Conservation (phyloP, 2,329 filamentous ascomycete species). For the Stagonosporopsis chrysanthemi region DNA sequence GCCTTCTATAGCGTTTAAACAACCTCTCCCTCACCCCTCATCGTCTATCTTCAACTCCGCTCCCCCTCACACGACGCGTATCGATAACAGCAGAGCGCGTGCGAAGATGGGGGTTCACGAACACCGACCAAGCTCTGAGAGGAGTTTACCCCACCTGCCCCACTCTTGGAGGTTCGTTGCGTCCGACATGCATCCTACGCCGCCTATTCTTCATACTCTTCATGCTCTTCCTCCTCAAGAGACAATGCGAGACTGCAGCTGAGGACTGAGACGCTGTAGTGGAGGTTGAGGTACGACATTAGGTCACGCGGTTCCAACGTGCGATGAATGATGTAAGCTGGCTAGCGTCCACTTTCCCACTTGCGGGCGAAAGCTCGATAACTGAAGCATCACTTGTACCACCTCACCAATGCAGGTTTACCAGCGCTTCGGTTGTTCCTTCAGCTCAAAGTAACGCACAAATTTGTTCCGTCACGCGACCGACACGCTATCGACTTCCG, state of each 20-base stretch:
- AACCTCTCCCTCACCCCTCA: neutral
- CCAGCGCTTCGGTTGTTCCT: neutral
- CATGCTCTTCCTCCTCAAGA: neutral
- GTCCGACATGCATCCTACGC: neutral
- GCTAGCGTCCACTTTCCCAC: neutral
- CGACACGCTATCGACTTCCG: neutral
- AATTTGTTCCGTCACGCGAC: neutral
- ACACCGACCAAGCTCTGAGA: conserved; percentile 4
- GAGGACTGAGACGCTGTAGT: neutral
- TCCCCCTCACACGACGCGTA: conserved; percentile 10
- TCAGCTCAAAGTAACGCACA: neutral
- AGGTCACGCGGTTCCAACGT: neutral
- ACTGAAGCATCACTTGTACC: neutral
- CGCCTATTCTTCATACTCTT: neutral
- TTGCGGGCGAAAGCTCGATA: neutral
- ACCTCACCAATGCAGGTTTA: neutral
- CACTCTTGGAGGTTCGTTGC: neutral
- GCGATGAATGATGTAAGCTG: neutral
- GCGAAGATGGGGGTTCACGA: conserved; percentile 5
- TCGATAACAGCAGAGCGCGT: conserved; percentile 4
- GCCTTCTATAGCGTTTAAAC: conserved; percentile 6
- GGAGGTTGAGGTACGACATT: neutral
- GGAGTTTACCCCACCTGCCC: conserved; percentile 4
- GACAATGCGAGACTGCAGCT: neutral
- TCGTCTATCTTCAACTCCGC: neutral